Evolutionary conservation across 2,329 filamentous ascomycete genomes (phyloP).

Genomic region (Pseudogymnoascus sp.): DNA sequence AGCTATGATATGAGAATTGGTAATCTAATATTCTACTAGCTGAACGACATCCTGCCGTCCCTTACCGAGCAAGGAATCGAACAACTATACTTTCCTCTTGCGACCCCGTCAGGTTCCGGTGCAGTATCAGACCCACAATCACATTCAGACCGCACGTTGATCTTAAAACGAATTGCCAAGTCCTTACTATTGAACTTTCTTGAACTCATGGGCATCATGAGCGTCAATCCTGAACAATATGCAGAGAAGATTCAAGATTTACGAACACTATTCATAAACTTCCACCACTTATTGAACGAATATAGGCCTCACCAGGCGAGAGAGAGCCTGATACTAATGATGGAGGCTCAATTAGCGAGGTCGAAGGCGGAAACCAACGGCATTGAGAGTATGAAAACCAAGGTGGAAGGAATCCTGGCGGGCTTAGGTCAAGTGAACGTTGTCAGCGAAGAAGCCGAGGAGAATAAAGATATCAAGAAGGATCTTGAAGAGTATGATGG

Average conservation of each 20-base stretch:
- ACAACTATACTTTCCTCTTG: constrained; percentile 50
- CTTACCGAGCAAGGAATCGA: constrained; percentile 64
- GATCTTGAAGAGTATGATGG: background rate
- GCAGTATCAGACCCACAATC: constrained; percentile 25
- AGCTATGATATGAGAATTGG: background rate
- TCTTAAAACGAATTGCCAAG: constrained; percentile 72
- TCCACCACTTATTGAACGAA: constrained; percentile 88
- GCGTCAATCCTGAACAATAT: constrained; percentile 57
- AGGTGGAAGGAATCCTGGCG: constrained; percentile 61
- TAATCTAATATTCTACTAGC: constrained; percentile 28
- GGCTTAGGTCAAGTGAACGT: background rate
- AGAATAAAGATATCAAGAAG: background rate
- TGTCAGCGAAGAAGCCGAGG: background rate
- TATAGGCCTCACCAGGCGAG: constrained; percentile 89
- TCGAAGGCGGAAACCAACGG: constrained; percentile 65
- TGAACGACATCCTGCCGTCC: constrained; percentile 54
- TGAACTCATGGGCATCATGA: constrained; percentile 67
- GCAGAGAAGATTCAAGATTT: constrained; percentile 69
- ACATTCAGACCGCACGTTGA: constrained; percentile 54
- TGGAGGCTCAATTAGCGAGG: constrained; percentile 74
- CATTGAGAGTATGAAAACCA: constrained; percentile 58
- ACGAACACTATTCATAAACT: constrained; percentile 76
- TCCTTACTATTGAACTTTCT: constrained; percentile 83
- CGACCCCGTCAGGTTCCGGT: constrained; percentile 32
- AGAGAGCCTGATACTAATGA: constrained; percentile 76